Evolutionary conservation across 768 basidiomycete species (phyloP).

Genomic region (Serendipita sp.): DNA sequence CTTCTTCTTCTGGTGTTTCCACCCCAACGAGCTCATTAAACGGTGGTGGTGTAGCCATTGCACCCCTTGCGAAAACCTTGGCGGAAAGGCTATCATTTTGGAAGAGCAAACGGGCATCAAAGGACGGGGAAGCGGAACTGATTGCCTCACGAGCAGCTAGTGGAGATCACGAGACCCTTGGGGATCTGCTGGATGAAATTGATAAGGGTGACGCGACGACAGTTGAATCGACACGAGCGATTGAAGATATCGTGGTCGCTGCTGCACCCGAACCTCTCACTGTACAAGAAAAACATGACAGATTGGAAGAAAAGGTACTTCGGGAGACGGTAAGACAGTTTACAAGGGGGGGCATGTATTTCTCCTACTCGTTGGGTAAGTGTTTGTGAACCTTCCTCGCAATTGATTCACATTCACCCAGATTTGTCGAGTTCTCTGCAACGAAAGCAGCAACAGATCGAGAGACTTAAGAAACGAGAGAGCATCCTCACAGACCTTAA

Average conservation of each 20-base stretch:
- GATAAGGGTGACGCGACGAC: slow-evolving; percentile 1
- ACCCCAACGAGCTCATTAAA: background rate
- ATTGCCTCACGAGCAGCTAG: slow-evolving; percentile 11
- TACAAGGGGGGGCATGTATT: slow-evolving; percentile 78
- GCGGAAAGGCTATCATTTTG: slow-evolving; percentile 60
- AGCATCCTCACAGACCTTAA: slow-evolving; percentile 45
- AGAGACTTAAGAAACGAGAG: slow-evolving; percentile 41
- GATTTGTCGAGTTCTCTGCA: slow-evolving; percentile 49
- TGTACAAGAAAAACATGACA: slow-evolving; percentile 48
- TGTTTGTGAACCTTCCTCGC: slow-evolving; percentile 6
- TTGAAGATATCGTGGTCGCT: slow-evolving; percentile 40
- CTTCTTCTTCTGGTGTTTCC: background rate
- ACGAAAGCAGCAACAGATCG: slow-evolving; percentile 53
- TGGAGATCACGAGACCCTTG: slow-evolving; percentile 30
- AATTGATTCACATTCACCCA: background rate
- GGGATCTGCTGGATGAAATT: slow-evolving; percentile 21
- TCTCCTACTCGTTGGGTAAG: slow-evolving; percentile 70
- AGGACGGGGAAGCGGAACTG: slow-evolving; percentile 7
- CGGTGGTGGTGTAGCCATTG: background rate
- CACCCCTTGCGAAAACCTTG: slow-evolving; percentile 38
- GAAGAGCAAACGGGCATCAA: slow-evolving; percentile 37
- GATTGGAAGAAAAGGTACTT: slow-evolving; percentile 72
- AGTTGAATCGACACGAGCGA: slow-evolving; percentile 34
- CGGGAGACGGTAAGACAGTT: slow-evolving; percentile 63
- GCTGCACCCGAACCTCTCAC: slow-evolving; percentile 47